phyloP scores from a whole-genome alignment of 441 rosid genomes.

The Erodium moschatum region DNA sequence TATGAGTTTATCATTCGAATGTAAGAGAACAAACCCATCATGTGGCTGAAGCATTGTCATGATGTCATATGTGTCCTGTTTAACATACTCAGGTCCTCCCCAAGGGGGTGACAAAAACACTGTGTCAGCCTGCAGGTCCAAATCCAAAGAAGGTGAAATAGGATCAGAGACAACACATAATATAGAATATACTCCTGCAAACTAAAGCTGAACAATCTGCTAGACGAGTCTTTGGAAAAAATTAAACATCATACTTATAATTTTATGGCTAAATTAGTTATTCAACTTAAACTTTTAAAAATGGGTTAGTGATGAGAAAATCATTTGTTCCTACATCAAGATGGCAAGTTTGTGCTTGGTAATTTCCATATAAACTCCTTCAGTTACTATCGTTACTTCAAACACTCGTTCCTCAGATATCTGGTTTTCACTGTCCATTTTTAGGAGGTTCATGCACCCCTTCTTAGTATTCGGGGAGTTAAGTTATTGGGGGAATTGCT shows the following conservation, averaged over 20 bases:
- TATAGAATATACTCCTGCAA: background rate
- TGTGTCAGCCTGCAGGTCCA: slow-evolving; percentile 54
- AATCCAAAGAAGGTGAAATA: background rate
- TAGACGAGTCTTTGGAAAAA: background rate
- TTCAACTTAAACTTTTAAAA: too few relatives aligned
- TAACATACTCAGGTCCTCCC: slow-evolving; percentile 87
- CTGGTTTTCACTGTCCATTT: too few relatives aligned
- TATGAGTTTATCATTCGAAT: background rate
- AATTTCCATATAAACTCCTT: too few relatives aligned
- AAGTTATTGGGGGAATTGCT: too few relatives aligned
- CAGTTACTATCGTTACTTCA: too few relatives aligned
- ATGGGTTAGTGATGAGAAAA: too few relatives aligned
- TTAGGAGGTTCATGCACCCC: too few relatives aligned
- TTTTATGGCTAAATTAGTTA: too few relatives aligned
- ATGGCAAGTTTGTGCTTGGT: too few relatives aligned
- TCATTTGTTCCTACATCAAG: too few relatives aligned
- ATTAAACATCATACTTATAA: background rate
- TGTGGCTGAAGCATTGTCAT: slow-evolving; percentile 74
- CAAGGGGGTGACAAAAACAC: slow-evolving; percentile 91
- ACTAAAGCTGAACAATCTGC: background rate
- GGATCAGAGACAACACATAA: background rate
- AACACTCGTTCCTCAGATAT: too few relatives aligned
- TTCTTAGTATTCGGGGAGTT: too few relatives aligned
- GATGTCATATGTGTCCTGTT: slow-evolving; percentile 50
- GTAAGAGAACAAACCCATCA: slow-evolving; percentile 48